Percentiles rank a stretch among this genome's conserved stretches.
Conservation (phyloP, 1,284 basidiomycete genomes). For the Sporisorium sorghi region DNA sequence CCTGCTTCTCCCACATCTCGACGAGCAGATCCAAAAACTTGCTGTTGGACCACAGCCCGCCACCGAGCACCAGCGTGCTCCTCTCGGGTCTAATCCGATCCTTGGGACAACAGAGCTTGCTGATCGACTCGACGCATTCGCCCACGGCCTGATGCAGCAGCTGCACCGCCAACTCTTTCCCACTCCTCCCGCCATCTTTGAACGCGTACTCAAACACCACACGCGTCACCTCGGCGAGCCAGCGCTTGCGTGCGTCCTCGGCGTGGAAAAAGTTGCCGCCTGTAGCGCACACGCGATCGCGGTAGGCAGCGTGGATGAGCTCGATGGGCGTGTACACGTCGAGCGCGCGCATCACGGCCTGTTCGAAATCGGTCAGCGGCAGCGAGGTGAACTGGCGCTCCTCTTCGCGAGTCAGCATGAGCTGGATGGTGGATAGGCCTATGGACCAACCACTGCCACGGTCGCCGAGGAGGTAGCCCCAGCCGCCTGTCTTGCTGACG, state of each 20-base stretch:
- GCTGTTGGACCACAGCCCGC: constrained; percentile 57
- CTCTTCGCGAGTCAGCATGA: constrained; percentile 43
- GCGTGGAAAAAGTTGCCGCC: constrained; percentile 49
- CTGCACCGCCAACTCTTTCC: constrained; percentile 32
- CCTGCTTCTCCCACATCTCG: constrained; percentile 27
- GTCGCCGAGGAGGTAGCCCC: constrained; percentile 50
- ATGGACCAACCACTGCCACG: constrained; percentile 47
- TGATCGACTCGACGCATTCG: constrained; percentile 43
- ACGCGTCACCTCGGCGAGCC: constrained; percentile 58
- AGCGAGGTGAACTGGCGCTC: constrained; percentile 28
- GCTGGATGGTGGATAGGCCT: constrained; percentile 44
- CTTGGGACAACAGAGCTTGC: constrained; percentile 30
- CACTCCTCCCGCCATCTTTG: constrained; percentile 8
- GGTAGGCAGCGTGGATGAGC: constrained; percentile 46
- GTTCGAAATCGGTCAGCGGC: constrained; percentile 40
- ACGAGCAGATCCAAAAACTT: constrained; percentile 49
- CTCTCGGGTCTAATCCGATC: constrained; percentile 28
- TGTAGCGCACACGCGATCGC: constrained; percentile 37
- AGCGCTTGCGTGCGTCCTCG: constrained; percentile 60
- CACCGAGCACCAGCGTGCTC: constrained; percentile 57
- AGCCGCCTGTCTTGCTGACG: constrained; percentile 45
- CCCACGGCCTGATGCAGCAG: constrained; percentile 44
- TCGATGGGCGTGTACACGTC: constrained; percentile 43
- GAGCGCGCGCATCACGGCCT: constrained; percentile 21
- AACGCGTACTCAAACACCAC: constrained; percentile 54